Percentiles rank a stretch among this genome's conserved stretches.
Conservation (phyloP, 371 early-diverging fungal species). For the Choanephora cucurbitarum region DNA sequence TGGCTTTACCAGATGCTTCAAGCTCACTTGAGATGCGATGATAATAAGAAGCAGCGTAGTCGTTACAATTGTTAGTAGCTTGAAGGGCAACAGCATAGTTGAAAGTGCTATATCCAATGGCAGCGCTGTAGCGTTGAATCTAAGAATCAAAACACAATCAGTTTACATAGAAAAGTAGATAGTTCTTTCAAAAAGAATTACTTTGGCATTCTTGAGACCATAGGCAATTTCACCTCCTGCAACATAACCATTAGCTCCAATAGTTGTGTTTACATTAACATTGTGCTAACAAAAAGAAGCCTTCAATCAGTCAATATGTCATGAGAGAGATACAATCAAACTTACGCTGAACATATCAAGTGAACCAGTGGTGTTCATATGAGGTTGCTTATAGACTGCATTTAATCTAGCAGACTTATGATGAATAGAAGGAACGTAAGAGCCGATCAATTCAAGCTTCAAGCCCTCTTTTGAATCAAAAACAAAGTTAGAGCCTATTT, state of each 20-base stretch:
- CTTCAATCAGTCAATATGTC: too few relatives aligned
- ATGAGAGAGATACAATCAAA: too few relatives aligned
- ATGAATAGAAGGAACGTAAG: constrained; percentile 47
- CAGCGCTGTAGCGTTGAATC: constrained; percentile 83
- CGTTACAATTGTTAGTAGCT: constrained; percentile 70
- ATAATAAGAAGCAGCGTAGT: constrained; percentile 91
- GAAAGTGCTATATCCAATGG: constrained; percentile 82
- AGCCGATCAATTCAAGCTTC: constrained; percentile 48
- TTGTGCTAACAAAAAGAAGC: constrained; percentile 37
- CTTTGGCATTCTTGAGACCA: constrained; percentile 82
- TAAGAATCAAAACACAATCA: constrained; percentile 8
- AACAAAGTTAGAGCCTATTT: not conserved
- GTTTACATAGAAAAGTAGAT: constrained; percentile 4
- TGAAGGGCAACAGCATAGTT: constrained; percentile 89
- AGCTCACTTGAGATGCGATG: constrained; percentile 88
- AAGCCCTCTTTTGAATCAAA: constrained; percentile 38
- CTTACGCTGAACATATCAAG: constrained; percentile 52
- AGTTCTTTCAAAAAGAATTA: constrained; percentile 19
- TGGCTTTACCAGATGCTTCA: constrained; percentile 93
- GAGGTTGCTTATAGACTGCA: constrained; percentile 50
- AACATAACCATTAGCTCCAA: constrained; percentile 82
- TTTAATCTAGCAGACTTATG: constrained; percentile 51
- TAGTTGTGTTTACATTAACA: constrained; percentile 50
- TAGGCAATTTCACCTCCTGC: constrained; percentile 92
- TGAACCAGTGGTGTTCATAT: constrained; percentile 48